A percentile compares a stretch with the other conserved stretches of the same genome.
Conservation (phyloP, 495 filamentous ascomycete species). For the Hypomontagnella submonticulosa region DNA sequence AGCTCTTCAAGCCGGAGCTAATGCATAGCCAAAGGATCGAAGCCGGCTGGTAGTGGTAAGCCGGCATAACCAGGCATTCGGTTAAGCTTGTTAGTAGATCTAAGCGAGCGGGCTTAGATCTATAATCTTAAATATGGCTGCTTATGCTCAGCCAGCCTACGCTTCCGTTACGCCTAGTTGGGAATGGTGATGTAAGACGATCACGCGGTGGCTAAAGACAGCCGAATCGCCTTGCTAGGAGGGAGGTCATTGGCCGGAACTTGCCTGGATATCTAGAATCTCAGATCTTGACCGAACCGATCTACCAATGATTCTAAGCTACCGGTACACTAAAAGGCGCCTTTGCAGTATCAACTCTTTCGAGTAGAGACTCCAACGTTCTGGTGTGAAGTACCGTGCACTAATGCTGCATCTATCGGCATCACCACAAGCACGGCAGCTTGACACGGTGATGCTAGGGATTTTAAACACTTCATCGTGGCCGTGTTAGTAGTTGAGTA, state of each 20-base stretch:
- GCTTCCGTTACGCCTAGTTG: constrained; percentile 4
- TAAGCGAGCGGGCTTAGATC: neutral
- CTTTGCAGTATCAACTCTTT: no score
- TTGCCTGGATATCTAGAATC: neutral
- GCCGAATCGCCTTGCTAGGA: neutral
- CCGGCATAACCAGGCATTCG: neutral
- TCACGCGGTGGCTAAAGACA: neutral
- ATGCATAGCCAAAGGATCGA: neutral
- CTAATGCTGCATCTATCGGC: no score
- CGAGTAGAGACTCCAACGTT: no score
- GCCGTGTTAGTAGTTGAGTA: no score
- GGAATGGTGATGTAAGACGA: constrained; percentile 6
- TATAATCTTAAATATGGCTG: constrained; percentile 11
- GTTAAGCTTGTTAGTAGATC: constrained; percentile 2
- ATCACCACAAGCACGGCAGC: no score
- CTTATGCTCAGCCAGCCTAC: constrained; percentile 26
- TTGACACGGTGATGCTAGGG: no score
- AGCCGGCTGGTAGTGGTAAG: constrained; percentile 7
- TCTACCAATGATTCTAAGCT: neutral
- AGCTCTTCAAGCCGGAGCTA: neutral
- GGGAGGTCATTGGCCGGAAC: neutral
- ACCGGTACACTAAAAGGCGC: no score
- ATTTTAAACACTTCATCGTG: no score
- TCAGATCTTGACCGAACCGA: constrained; percentile 13
- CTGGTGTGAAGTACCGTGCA: no score